Evolutionary conservation across 371 early-diverging fungal species (phyloP).

Genomic region (Mucor saturninus): DNA sequence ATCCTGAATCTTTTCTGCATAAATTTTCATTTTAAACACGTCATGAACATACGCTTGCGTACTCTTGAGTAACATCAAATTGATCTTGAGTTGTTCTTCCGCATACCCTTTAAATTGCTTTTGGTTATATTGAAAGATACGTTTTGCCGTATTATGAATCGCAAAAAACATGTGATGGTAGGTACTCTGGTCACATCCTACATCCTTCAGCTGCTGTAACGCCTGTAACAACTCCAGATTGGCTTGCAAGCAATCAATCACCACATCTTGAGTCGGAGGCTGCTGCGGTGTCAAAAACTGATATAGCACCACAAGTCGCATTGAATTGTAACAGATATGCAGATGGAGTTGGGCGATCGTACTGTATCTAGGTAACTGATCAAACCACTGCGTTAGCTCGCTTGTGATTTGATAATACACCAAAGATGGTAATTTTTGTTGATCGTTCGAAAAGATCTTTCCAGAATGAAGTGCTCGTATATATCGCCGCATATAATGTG

Average conservation of each 20-base stretch:
- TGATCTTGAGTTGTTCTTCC: conserved; percentile 41
- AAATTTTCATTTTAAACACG: conserved; percentile 48
- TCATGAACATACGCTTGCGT: conserved; percentile 51
- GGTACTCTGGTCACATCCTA: conserved; percentile 55
- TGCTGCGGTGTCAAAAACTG: conserved; percentile 37
- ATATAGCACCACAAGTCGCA: conserved; percentile 48
- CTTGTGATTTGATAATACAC: conserved; percentile 41
- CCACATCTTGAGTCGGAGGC: conserved; percentile 31
- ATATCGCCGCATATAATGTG: conserved; percentile 45
- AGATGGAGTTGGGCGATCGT: conserved; percentile 33
- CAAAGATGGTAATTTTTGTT: conserved; percentile 26
- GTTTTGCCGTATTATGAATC: conserved; percentile 47
- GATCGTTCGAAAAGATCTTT: conserved; percentile 20
- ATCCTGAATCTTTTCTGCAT: conserved; percentile 48
- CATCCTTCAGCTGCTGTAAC: conserved; percentile 33
- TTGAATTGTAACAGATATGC: conserved; percentile 48
- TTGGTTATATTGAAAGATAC: conserved; percentile 29
- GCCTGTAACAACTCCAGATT: conserved; percentile 41
- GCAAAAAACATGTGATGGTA: conserved; percentile 59
- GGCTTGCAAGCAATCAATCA: conserved; percentile 43
- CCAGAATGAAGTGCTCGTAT: conserved; percentile 37
- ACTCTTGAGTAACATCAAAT: conserved; percentile 39
- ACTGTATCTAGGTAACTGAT: conserved; percentile 10
- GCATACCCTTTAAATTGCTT: conserved; percentile 13
- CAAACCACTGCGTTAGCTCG: conserved; percentile 36